Evolutionary conservation across 2,329 filamentous ascomycete species (phyloP), one percentile per base, ranked within the genome.

Genomic region (Coniochaeta ligniaria): DNA sequence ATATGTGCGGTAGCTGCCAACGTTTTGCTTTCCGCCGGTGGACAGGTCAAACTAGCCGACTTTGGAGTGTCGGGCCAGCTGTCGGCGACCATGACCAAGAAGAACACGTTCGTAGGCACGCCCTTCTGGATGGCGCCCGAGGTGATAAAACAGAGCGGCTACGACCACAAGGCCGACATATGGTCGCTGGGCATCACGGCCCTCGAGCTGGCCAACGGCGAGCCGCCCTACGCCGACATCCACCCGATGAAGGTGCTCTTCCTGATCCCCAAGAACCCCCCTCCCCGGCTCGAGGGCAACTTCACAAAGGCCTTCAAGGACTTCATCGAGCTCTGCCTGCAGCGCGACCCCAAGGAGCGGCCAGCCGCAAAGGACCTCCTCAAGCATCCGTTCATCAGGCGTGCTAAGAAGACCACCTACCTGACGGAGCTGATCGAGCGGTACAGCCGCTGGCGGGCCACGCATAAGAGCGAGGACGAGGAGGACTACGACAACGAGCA

Each of bases 111-210:
- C 73, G 94, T 99, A 35, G 95, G 95, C 36, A 98, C 94, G 0
- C 94, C 95, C 1, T 99, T 98, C 73, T 99, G 95, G 95, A 99
- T 99, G 94, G 94, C 95, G 2, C 94, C 94, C 12, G 94, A 99
- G 76, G 94, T 98, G 60, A 99, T 99, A 74, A 96, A 96, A 77
- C 94, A 99, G 74, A 96, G 92, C 61, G 94, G 94, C 57, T 97
- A 98, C 78, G 94, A 97, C 74, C 92, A 96, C 77, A 97, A 97
- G 77, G 94, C 94, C 52, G 94, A 98, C 71, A 96, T 98, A 61
- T 98, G 94, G 94, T 97, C 94, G 1, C 80, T 97, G 20, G 94
- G 94, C 43, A 97, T 97, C 71, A 97, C 94, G 1, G 93, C 94
- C 1, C 83, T 98, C 47, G 94, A 97, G 73, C 76, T 98, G 64